Base-by-base conservation (phyloP, 495 filamentous ascomycete genomes). In the Neurospora sp. region DNA sequence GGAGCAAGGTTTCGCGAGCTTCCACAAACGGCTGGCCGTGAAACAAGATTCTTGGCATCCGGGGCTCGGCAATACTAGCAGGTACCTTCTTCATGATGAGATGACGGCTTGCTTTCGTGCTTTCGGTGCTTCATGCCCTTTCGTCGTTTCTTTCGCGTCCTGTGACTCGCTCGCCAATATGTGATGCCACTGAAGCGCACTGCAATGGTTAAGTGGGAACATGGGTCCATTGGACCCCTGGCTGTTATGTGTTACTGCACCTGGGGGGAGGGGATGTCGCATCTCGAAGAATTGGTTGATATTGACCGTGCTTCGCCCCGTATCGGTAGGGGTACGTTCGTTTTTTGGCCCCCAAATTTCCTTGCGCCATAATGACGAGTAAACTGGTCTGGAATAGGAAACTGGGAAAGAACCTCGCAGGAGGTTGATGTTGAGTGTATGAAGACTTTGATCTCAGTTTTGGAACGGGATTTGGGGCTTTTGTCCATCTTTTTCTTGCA, bases 401-500 rank as follows among this genome's bases (percentile, higher is more conserved):
- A 62, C 5, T 62, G 23, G 12, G 5, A 62, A 23, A 62, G 48
- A 31, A 62, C 48, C 23, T 62, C 48, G 48, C 48, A 31, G 48
- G 23, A 16, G 12, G 23, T 59, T 31, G 23, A 62, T 5, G 54
- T 7, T 62, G 54, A 62, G 23, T 62, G 5, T 27, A 59, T 62
- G 11, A 31, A 59, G 48, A 14, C 23, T 3, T 14, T 59, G 12
- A 11, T 59, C 1, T 31, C 23, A 5, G 12, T 31, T 54, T 23
- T 54, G 12, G 20, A 3, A 12, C 10, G 10, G 1, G 1, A 23
- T 54, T 23, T 23, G 46, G n/a, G 11, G 44, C 11, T 6, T 23
- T 12, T 11, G 2, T 10, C 8, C 70, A 73, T 79, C 76, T 46
- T 23, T 69, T 39, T 70, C 7, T 7, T 7, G 5, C 77, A 16